Evolutionary conservation across 164 flowering plant species (phyloP).

Genomic region (Houttuynia cordata): DNA sequence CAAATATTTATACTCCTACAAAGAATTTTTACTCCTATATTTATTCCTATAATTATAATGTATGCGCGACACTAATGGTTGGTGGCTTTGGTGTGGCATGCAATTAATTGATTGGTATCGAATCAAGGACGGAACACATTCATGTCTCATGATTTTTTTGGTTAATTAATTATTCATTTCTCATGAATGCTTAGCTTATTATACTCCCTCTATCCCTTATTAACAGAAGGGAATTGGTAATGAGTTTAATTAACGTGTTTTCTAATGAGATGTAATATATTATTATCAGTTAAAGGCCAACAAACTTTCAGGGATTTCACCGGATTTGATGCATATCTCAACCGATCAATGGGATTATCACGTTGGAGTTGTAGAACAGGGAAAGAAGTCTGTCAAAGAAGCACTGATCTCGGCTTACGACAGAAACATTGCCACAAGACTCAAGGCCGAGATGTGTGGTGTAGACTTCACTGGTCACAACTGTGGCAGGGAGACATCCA

Average conservation of each 20-base stretch:
- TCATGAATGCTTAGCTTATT: no score
- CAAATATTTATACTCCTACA: no score
- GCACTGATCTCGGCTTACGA: conserved; percentile 69
- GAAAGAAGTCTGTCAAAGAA: conserved; percentile 50
- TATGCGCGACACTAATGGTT: no score
- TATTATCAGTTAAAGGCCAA: neutral
- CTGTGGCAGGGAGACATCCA: neutral
- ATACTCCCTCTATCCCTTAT: no score
- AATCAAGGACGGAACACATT: no score
- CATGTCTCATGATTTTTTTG: no score
- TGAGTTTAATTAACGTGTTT: neutral
- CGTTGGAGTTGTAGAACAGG: conserved; percentile 23
- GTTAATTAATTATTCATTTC: no score
- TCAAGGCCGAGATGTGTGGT: conserved; percentile 63
- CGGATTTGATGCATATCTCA: conserved; percentile 19
- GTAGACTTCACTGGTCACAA: conserved; percentile 23
- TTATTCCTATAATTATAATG: no score
- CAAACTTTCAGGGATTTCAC: conserved; percentile 51
- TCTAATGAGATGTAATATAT: neutral
- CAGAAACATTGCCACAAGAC: conserved; percentile 56
- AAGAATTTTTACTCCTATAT: no score
- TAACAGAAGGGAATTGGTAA: no score
- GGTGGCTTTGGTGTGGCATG: no score
- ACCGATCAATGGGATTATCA: neutral
- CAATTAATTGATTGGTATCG: no score